A percentile compares a stretch with the other conserved stretches of the same genome.
Conservation (phyloP, 148 eudicot species). For the Euryodendron excelsum region DNA sequence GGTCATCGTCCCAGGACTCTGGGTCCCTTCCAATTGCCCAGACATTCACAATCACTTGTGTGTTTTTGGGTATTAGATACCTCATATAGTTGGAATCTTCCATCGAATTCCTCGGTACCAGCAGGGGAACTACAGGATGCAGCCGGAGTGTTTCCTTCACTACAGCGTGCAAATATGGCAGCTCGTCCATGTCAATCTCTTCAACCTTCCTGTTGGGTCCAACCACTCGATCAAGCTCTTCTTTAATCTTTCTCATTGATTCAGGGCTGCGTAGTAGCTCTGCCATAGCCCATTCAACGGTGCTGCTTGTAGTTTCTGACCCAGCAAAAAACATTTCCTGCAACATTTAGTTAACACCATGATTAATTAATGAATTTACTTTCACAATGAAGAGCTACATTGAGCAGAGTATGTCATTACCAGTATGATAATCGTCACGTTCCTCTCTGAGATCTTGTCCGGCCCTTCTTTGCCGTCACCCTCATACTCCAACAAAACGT, state of each 20-base stretch:
- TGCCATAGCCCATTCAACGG: too few species aligned
- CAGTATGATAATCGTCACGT: slow-evolving; percentile 12
- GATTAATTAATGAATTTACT: too few species aligned
- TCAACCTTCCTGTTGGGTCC: slow-evolving; percentile 5
- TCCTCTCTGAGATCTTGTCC: background rate
- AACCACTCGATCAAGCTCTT: slow-evolving; percentile 1
- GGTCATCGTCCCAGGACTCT: too few species aligned
- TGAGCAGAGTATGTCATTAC: background rate
- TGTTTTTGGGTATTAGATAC: background rate
- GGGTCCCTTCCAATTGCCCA: slow-evolving; percentile 13
- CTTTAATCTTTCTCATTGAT: too few species aligned
- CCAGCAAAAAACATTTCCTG: too few species aligned
- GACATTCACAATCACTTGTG: background rate
- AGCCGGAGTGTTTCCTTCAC: slow-evolving; percentile 9
- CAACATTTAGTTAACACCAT: too few species aligned
- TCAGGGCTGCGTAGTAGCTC: too few species aligned
- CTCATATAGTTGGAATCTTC: slow-evolving; percentile 11
- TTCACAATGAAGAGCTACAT: too few species aligned
- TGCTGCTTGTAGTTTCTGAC: too few species aligned
- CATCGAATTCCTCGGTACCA: slow-evolving; percentile 1
- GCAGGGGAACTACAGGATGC: background rate
- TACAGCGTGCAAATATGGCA: slow-evolving; percentile 11
- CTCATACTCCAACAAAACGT: slow-evolving; percentile 12
- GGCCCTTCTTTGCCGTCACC: slow-evolving; percentile 20
- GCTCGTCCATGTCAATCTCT: slow-evolving; percentile 5